Conservation (phyloP, 2,329 filamentous ascomycete genomes). For the Fusarium sulawesiense region DNA sequence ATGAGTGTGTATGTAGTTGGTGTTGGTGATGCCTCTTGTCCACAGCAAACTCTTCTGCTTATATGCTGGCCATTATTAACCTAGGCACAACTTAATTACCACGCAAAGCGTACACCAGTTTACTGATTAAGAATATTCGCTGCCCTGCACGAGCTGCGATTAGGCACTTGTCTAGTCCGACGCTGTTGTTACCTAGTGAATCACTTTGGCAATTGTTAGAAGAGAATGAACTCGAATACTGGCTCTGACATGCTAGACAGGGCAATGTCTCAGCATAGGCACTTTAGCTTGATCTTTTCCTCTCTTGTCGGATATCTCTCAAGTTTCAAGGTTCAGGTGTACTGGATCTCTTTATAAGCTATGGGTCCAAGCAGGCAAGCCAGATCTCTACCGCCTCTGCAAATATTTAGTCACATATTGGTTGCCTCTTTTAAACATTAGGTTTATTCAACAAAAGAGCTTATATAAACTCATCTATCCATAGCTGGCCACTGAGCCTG, state of each 20-base stretch:
- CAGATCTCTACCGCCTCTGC: background rate
- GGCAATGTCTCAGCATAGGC: too few relatives aligned
- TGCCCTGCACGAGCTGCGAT: fast-evolving
- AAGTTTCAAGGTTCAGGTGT: too few relatives aligned
- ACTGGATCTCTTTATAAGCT: background rate
- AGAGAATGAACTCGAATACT: background rate
- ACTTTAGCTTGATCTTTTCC: background rate
- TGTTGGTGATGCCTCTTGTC: background rate
- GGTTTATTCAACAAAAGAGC: background rate
- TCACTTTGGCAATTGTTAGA: background rate
- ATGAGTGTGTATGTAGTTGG: background rate
- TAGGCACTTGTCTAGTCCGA: too few relatives aligned
- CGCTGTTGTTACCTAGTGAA: background rate
- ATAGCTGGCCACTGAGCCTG: background rate
- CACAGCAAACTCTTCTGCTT: background rate
- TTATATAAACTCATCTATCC: background rate
- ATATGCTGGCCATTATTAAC: background rate
- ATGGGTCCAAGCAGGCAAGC: background rate
- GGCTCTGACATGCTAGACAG: background rate
- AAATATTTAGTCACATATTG: too few relatives aligned
- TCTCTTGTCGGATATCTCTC: background rate
- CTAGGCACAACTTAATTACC: background rate
- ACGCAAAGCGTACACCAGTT: background rate
- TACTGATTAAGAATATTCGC: background rate
- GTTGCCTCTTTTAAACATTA: background rate